A percentile compares a stretch with the other conserved stretches of the same genome.
Evolutionary conservation across 768 basidiomycete genomes (phyloP).

Genomic region (Auricularia sp.): DNA sequence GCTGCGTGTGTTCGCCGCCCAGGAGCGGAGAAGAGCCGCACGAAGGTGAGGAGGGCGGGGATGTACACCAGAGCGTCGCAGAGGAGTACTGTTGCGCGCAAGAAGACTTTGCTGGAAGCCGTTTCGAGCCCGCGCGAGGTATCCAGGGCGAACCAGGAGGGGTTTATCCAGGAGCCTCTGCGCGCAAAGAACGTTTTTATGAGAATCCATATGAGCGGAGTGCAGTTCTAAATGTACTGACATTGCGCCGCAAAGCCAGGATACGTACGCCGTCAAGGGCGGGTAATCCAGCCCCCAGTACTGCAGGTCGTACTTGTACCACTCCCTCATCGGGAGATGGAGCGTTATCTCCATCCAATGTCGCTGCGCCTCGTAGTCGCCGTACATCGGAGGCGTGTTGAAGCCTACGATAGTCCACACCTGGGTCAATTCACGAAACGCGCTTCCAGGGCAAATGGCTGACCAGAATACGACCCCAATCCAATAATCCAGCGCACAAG

Average conservation of each 20-base stretch:
- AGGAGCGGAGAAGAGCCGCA: constrained; percentile 42
- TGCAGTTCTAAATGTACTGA: constrained; percentile 28
- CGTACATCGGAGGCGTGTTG: constrained; percentile 70
- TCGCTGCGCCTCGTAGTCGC: constrained; percentile 88
- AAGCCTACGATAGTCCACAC: constrained; percentile 37
- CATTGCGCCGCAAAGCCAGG: constrained; percentile 74
- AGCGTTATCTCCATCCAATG: constrained; percentile 92
- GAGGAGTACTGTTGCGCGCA: constrained; percentile 66
- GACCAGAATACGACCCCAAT: constrained; percentile 76
- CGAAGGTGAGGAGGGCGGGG: constrained; percentile 61
- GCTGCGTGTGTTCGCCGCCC: constrained; percentile 35
- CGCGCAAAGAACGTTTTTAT: constrained; percentile 6
- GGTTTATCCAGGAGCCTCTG: constrained; percentile 42
- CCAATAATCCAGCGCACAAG: constrained; percentile 63
- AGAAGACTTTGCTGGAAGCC: constrained; percentile 55
- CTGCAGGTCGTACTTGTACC: constrained; percentile 82
- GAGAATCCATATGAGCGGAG: constrained; percentile 13
- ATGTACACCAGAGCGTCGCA: constrained; percentile 67
- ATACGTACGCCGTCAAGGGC: constrained; percentile 82
- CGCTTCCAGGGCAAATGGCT: constrained; percentile 14
- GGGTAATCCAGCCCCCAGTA: constrained; percentile 98
- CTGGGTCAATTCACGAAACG: not conserved
- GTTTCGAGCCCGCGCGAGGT: constrained; percentile 66
- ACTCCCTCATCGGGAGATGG: constrained; percentile 61
- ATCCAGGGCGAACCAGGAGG: constrained; percentile 62